These are phyloP conservation scores for Lophiotrema nucula DNA, from an alignment of 495 filamentous ascomycete species.

Conservation along the genomic window DNA sequence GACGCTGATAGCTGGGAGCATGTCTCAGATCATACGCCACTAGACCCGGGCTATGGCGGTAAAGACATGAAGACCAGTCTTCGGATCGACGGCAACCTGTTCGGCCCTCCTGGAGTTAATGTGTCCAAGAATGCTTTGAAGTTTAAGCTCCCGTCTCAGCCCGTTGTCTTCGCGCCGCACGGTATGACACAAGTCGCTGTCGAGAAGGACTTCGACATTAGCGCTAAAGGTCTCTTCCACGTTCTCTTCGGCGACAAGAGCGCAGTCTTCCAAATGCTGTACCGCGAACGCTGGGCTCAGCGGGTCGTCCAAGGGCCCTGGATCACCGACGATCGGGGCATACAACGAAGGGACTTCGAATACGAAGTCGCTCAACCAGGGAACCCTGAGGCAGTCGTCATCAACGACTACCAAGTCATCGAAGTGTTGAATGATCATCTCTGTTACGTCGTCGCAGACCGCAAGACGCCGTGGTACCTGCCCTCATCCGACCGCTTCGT, in stretches of 20 bases:
- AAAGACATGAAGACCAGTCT: conserved; percentile 60
- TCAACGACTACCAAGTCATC: conserved; percentile 83
- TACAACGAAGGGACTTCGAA: conserved; percentile 72
- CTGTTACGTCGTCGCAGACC: conserved; percentile 90
- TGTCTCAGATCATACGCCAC: conserved; percentile 62
- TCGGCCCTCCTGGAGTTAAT: conserved; percentile 42
- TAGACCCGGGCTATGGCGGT: conserved; percentile 49
- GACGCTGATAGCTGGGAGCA: conserved; percentile 95
- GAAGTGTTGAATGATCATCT: conserved; percentile 92
- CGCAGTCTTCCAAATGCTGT: conserved; percentile 87
- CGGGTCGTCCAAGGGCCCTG: conserved; percentile 81
- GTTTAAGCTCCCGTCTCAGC: conserved; percentile 78
- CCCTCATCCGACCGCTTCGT: conserved; percentile 77
- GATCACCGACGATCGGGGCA: conserved; percentile 64
- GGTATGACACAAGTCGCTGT: conserved; percentile 69
- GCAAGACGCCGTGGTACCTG: conserved; percentile 86
- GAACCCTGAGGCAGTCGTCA: conserved; percentile 34
- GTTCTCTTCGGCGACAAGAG: conserved; percentile 94
- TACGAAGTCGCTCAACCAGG: conserved; percentile 48
- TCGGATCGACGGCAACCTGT: conserved; percentile 61
- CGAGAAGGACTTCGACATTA: conserved; percentile 80
- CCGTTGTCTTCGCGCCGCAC: conserved; percentile 78
- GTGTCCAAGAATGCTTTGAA: conserved; percentile 57
- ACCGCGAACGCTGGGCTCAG: conserved; percentile 74
- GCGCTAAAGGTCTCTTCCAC: conserved; percentile 90